Conservation (phyloP, 805 yeast genomes). For the Zygoascus bituminiphila region DNA sequence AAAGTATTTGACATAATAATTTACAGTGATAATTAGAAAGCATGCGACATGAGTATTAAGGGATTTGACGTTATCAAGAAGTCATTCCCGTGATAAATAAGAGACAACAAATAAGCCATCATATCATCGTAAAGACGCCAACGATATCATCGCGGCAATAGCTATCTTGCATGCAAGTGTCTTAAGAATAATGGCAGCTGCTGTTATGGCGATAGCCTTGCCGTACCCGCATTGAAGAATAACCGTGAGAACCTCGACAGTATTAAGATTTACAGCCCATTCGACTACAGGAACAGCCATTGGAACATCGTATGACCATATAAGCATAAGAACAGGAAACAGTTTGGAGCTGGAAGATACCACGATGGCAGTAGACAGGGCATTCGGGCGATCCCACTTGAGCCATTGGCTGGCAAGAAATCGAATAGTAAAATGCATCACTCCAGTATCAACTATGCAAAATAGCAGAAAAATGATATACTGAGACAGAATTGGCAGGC, state of each 20-base stretch:
- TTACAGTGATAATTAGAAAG: too few species aligned
- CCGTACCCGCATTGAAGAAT: slow-evolving; percentile 32
- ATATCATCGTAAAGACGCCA: too few species aligned
- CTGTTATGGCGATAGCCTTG: slow-evolving; percentile 25
- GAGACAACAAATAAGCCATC: too few species aligned
- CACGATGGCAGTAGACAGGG: slow-evolving; percentile 58
- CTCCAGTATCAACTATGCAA: slow-evolving; percentile 30
- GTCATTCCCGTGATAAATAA: too few species aligned
- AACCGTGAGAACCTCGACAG: slow-evolving; percentile 55
- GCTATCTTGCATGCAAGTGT: slow-evolving; percentile 9
- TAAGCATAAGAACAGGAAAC: slow-evolving; percentile 85
- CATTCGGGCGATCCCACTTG: slow-evolving; percentile 33
- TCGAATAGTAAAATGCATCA: slow-evolving; percentile 32
- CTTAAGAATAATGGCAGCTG: slow-evolving; percentile 15
- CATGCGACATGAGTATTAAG: too few species aligned
- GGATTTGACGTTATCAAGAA: too few species aligned
- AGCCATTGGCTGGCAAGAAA: slow-evolving; percentile 26
- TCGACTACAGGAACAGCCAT: slow-evolving; percentile 53
- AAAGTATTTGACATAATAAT: too few species aligned
- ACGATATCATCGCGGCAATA: background rate
- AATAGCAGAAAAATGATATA: slow-evolving; percentile 31
- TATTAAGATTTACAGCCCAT: slow-evolving; percentile 50
- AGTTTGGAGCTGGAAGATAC: slow-evolving; percentile 73
- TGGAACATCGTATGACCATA: slow-evolving; percentile 93
- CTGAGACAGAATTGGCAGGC: slow-evolving; percentile 29